These are phyloP conservation scores for Sarocladium kiliense DNA, from an alignment of 2,329 filamentous ascomycete genomes.

Conservation along the genomic window DNA sequence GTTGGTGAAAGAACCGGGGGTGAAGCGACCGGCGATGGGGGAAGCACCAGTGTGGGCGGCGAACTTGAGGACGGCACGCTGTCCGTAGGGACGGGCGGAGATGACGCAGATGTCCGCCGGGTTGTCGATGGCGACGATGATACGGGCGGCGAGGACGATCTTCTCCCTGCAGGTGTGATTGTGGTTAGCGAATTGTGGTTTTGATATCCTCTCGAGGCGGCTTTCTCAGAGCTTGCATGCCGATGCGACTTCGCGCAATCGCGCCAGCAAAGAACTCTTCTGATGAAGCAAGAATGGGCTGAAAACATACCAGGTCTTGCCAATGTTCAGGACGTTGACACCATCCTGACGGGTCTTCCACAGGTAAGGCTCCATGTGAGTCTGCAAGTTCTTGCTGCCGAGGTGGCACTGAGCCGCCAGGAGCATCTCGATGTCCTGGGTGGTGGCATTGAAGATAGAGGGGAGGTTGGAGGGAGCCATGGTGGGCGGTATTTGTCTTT, in stretches of 20 bases:
- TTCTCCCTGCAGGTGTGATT: conserved; percentile 70
- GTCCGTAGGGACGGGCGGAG: conserved; percentile 98
- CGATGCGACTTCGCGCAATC: not conserved
- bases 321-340: conserved; percentile 98
- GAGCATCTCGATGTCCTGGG: conserved; percentile 99
- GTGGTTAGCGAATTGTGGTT: conserved; percentile 11
- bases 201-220: conserved; percentile 13
- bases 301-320: conserved; percentile 90
- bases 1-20: conserved; percentile 99
- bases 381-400: conserved; percentile 98
- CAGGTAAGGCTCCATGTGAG: conserved; percentile 99
- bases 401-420: conserved; percentile 95
- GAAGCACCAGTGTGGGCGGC: conserved; percentile 96
- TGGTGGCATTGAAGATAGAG: conserved; percentile 92
- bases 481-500: conserved; percentile 51
- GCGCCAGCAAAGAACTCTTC: no score
- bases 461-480: conserved; percentile 96
- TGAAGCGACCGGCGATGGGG: conserved; percentile 99
- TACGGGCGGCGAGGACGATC: conserved; percentile 96
- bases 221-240: no score
- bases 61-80: conserved; percentile 99
- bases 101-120: conserved; percentile 98
- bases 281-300: not conserved
- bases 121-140: conserved; percentile 99
- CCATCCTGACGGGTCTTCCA: conserved; percentile 99